These are phyloP conservation scores for Trichoderma brevicompactum DNA, from an alignment of 2,329 filamentous ascomycete species.

Conservation along the genomic window DNA sequence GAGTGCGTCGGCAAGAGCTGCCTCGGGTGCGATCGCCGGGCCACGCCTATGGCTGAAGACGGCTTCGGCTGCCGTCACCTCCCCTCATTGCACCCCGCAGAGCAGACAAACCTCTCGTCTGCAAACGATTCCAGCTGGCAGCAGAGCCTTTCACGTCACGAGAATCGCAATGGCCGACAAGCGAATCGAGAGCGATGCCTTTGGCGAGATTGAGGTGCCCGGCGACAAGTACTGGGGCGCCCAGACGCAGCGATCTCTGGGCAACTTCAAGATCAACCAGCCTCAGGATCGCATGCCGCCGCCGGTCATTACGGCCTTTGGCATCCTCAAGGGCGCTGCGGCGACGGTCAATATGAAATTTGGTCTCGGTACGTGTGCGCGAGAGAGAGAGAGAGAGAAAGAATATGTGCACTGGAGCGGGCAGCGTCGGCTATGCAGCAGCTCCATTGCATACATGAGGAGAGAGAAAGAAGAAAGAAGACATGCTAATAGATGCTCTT, in stretches of 20 bases:
- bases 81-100: constrained; percentile 21
- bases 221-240: constrained; percentile 98
- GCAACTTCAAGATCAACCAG: constrained; percentile 99
- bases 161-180: constrained; percentile 51
- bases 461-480: background rate
- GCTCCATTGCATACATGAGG: background rate
- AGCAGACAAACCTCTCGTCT: background rate
- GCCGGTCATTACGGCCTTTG: constrained; percentile 89
- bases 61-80: background rate
- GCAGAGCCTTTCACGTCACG: constrained; percentile 32
- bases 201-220: constrained; percentile 92
- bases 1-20: constrained; percentile 23
- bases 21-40: constrained; percentile 20
- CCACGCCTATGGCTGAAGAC: constrained; percentile 16
- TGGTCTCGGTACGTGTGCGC: constrained; percentile 69
- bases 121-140: background rate
- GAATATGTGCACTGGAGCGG: no score
- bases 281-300: constrained; percentile 98
- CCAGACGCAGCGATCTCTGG: constrained; percentile 92
- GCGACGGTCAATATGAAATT: constrained; percentile 94
- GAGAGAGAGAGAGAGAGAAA: background rate
- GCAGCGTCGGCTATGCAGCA: no score
- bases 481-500: background rate
- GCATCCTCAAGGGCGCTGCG: constrained; percentile 95
- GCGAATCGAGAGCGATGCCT: constrained; percentile 91